These are phyloP conservation scores for Silene conica DNA, from an alignment of 148 eudicot genomes.

Conservation along the genomic window DNA sequence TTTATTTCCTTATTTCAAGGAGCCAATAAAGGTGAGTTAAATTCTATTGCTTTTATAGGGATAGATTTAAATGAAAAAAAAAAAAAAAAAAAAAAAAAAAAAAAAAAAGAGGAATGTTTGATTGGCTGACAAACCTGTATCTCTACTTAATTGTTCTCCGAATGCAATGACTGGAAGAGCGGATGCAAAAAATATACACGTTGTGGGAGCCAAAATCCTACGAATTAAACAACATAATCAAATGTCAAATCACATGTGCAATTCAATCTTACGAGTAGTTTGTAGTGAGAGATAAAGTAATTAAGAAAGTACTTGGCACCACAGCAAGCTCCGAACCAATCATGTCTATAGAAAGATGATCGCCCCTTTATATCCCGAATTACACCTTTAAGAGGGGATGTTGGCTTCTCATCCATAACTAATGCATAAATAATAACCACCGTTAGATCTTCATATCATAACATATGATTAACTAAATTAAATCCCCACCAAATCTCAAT, in stretches of 20 bases:
- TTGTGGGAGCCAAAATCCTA: constrained; percentile 65
- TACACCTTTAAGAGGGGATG: constrained; percentile 40
- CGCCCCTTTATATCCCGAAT: constrained; percentile 41
- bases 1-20: too few relatives aligned
- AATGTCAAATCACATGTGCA: not conserved
- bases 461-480: too few relatives aligned
- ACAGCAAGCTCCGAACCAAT: constrained; percentile 36
- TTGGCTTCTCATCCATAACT: constrained; percentile 39
- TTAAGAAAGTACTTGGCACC: constrained; percentile 45
- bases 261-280: too few relatives aligned
- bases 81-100: too few relatives aligned
- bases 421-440: not conserved
- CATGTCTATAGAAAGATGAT: constrained; percentile 41
- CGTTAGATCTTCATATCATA: too few relatives aligned
- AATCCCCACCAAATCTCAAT: too few relatives aligned
- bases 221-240: not conserved
- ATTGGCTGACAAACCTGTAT: constrained; percentile 40
- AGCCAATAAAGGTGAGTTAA: too few relatives aligned
- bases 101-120: not conserved
- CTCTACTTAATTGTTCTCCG: constrained; percentile 60
- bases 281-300: too few relatives aligned
- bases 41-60: too few relatives aligned
- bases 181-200: constrained; percentile 61
- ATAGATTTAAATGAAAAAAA: too few relatives aligned
- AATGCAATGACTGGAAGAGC: constrained; percentile 79